Conservation (phyloP, 495 filamentous ascomycete species). For the Bryoglossum gracile region DNA sequence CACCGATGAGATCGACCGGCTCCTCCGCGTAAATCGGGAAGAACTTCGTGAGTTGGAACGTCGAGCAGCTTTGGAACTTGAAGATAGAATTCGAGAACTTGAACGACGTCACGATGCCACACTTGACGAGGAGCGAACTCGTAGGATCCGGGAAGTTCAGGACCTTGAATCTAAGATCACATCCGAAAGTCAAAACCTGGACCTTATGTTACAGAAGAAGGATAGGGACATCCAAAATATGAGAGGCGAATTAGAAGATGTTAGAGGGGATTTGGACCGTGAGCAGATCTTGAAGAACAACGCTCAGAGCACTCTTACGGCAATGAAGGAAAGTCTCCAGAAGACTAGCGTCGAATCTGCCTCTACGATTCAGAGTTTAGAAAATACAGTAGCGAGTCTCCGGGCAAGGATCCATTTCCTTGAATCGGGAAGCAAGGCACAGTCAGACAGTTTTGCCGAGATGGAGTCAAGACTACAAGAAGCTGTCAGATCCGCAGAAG, state of each 20-base stretch:
- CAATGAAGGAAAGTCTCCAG: conserved; percentile 47
- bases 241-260: conserved; percentile 41
- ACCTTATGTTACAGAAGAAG: conserved; percentile 56
- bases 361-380: conserved; percentile 56
- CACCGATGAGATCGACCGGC: conserved; percentile 21
- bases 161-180: conserved; percentile 54
- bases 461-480: conserved; percentile 73
- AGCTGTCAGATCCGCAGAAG: conserved; percentile 58
- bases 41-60: conserved; percentile 20
- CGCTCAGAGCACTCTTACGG: conserved; percentile 54
- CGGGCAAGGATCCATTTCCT: conserved; percentile 77
- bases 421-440: conserved; percentile 78
- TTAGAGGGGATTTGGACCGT: conserved; percentile 54
- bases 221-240: conserved; percentile 50
- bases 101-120: conserved; percentile 18
- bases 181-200: conserved; percentile 54
- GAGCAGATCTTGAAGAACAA: conserved; percentile 49
- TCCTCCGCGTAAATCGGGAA: conserved; percentile 20
- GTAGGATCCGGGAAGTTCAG: conserved; percentile 54
- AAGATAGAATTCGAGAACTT: conserved; percentile 20
- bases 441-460: conserved; percentile 69
- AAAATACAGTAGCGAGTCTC: conserved; percentile 65
- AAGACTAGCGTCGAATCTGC: conserved; percentile 57
- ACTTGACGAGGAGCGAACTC: conserved; percentile 52
- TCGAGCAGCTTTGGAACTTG: conserved; percentile 14